phyloP scores from a whole-genome alignment of 73 alveolate genomes.

The Uronychia binucleata region DNA sequence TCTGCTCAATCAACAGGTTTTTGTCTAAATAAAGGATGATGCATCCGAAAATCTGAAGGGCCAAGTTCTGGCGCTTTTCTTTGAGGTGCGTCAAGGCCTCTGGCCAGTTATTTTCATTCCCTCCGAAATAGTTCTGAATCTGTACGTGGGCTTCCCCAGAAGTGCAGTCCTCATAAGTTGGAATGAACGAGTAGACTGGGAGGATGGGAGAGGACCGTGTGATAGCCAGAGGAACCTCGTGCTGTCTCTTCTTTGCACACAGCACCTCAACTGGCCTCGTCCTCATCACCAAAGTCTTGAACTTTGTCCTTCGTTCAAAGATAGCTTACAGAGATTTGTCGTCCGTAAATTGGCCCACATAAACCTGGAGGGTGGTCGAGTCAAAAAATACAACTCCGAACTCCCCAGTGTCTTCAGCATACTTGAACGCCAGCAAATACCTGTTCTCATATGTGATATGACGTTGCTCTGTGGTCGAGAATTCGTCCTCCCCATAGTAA shows the following conservation, averaged over 20 bases:
- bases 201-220: background rate
- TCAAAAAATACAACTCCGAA: conserved; percentile 81
- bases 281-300: conserved; percentile 80
- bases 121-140: background rate
- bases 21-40: conserved; percentile 71
- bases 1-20: conserved; percentile 69
- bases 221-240: background rate
- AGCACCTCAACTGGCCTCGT: conserved; percentile 90
- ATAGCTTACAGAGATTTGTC: conserved; percentile 54
- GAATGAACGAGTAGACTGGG: background rate
- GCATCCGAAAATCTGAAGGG: conserved; percentile 27
- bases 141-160: background rate
- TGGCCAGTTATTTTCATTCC: background rate
- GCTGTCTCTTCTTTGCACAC: conserved; percentile 24
- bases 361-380: conserved; percentile 65
- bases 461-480: background rate
- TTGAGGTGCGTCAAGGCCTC: background rate
- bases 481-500: conserved; percentile 6
- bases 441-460: conserved; percentile 44
- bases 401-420: conserved; percentile 31
- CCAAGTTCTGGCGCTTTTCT: background rate
- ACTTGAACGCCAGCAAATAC: conserved; percentile 57
- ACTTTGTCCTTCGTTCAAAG: too few relatives aligned
- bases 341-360: conserved; percentile 74
- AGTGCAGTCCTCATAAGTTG: background rate